Percentiles rank a stretch among this genome's conserved stretches.
phyloP scores from a whole-genome alignment of 164 flowering plant genomes.

The Liquidambar formosana region DNA sequence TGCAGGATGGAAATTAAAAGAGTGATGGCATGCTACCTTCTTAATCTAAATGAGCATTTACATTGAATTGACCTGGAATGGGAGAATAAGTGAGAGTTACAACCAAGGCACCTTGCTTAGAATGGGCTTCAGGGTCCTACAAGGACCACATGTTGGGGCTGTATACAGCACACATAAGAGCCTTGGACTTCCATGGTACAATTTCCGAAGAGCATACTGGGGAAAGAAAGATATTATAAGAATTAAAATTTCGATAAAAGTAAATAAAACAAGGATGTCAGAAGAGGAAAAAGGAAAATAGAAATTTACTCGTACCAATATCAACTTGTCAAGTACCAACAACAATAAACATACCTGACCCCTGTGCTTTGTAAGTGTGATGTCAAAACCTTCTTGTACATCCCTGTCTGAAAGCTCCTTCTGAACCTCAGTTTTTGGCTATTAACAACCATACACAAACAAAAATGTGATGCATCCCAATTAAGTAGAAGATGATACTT shows the following conservation, averaged over 20 bases:
- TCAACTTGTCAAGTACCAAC: not conserved
- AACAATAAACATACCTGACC: conserved; percentile 67
- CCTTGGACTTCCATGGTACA: conserved; percentile 98
- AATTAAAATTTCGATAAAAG: not conserved
- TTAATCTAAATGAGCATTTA: not conserved
- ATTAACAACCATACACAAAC: conserved; percentile 13
- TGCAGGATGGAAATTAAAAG: not conserved
- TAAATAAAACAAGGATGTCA: not conserved
- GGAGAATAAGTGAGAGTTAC: not conserved
- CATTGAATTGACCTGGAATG: not conserved
- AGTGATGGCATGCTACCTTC: too few species aligned
- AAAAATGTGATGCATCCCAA: not conserved
- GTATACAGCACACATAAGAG: conserved; percentile 92
- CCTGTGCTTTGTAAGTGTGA: conserved; percentile 80
- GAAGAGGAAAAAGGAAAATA: not conserved
- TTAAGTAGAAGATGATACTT: not conserved
- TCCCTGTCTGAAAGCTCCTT: conserved; percentile 78
- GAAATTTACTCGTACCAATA: not conserved
- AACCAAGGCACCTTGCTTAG: conserved; percentile 70
- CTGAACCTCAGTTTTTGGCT: conserved; percentile 81
- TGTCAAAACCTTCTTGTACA: conserved; percentile 78
- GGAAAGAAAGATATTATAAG: conserved; percentile 10
- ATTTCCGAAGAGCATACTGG: conserved; percentile 93
- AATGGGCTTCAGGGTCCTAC: conserved; percentile 96
- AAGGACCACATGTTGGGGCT: conserved; percentile 98